phyloP scores from a whole-genome alignment of 345 rosid genomes.

The Camelina sativa region DNA sequence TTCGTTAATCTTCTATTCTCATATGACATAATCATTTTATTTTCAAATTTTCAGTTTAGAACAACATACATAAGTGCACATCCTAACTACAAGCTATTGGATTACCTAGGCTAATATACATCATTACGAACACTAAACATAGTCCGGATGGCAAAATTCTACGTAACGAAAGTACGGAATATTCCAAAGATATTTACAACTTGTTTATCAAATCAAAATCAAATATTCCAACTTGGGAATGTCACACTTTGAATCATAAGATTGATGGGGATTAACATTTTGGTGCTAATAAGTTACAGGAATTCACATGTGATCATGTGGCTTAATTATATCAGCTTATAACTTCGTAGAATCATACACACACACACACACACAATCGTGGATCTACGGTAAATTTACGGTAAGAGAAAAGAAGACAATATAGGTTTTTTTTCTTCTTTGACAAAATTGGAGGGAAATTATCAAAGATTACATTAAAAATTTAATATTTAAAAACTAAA shows the following conservation, averaged over 20 bases:
- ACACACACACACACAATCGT: background rate
- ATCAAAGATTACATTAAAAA: background rate
- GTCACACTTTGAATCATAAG: background rate
- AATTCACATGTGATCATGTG: constrained; percentile 19
- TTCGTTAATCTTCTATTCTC: no score
- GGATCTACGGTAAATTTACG: constrained; percentile 5
- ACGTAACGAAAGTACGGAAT: background rate
- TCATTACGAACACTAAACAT: background rate
- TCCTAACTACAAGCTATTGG: no score
- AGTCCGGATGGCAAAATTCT: background rate
- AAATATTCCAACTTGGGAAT: background rate
- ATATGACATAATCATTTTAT: background rate
- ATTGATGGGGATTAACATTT: background rate
- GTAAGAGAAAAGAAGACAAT: background rate
- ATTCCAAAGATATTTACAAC: background rate
- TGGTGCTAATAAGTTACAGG: background rate
- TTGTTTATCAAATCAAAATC: constrained; percentile 2
- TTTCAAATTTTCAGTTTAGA: background rate
- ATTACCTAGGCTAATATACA: no score
- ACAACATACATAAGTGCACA: background rate
- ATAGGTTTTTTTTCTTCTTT: background rate
- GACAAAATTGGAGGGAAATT: background rate
- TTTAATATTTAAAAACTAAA: background rate
- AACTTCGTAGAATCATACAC: background rate
- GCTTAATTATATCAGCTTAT: constrained; percentile 6